Conservation (phyloP, 176 grass and related monocot species). For the Tuctoria greenei region DNA sequence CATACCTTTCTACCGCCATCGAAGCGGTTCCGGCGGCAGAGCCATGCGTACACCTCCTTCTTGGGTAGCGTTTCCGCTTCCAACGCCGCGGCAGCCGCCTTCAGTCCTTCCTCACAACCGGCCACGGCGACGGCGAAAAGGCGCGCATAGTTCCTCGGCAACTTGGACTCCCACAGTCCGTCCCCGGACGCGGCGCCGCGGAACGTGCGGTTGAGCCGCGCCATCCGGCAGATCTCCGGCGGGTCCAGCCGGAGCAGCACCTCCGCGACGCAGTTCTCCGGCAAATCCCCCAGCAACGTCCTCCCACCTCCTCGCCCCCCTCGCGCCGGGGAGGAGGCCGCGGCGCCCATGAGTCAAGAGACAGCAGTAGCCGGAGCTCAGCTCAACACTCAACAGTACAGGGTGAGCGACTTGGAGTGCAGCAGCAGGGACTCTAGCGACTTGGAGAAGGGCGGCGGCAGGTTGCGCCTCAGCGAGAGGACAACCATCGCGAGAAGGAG, state of each 20-base stretch:
- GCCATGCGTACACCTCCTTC: constrained; percentile 79
- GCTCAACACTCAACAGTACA: constrained; percentile 53
- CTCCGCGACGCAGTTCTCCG: constrained; percentile 90
- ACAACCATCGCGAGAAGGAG: constrained; percentile 43
- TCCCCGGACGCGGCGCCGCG: constrained; percentile 67
- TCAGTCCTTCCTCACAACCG: constrained; percentile 3
- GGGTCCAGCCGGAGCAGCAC: constrained; percentile 80
- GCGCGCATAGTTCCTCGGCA: constrained; percentile 74
- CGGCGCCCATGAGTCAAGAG: constrained; percentile 57
- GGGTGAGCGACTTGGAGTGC: constrained; percentile 82
- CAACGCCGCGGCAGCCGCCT: not conserved
- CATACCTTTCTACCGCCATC: constrained; percentile 71
- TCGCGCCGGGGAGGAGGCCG: constrained; percentile 52
- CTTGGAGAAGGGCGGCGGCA: constrained; percentile 41
- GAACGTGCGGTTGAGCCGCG: constrained; percentile 71
- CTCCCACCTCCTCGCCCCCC: not conserved
- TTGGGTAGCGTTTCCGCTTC: constrained; percentile 48
- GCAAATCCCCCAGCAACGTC: constrained; percentile 66
- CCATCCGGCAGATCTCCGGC: constrained; percentile 78
- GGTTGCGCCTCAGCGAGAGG: constrained; percentile 40
- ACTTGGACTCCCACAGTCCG: constrained; percentile 80
- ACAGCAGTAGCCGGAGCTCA: not conserved
- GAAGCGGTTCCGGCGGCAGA: constrained; percentile 63
- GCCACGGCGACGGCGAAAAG: constrained; percentile 49
- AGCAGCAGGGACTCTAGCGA: constrained; percentile 72